phyloP scores from a whole-genome alignment of 148 eudicot species.

The Gaultheria prostrata region DNA sequence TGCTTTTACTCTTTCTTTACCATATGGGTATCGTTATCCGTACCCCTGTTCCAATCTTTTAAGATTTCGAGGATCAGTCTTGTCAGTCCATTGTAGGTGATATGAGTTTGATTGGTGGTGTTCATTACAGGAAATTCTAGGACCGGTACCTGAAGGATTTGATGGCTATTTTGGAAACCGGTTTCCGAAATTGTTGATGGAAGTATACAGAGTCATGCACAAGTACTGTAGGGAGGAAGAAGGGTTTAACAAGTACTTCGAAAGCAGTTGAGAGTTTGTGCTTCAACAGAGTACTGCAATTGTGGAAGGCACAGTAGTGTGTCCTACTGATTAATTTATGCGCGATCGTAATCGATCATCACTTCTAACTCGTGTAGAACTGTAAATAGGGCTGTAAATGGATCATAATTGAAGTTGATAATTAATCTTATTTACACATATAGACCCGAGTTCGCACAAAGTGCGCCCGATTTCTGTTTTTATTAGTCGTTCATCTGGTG shows the following conservation, averaged over 20 bases:
- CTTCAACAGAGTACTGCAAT: not conserved
- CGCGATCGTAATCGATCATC: not conserved
- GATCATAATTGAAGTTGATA: not conserved
- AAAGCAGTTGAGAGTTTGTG: slow-evolving; percentile 26
- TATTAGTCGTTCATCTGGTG: not conserved
- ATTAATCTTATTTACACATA: not conserved
- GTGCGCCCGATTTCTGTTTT: no score
- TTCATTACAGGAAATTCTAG: slow-evolving; percentile 57
- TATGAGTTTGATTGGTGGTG: slow-evolving; percentile 13
- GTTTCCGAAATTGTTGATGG: slow-evolving; percentile 75
- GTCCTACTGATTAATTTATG: not conserved
- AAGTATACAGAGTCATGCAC: slow-evolving; percentile 67
- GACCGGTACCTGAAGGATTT: slow-evolving; percentile 86
- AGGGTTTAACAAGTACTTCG: slow-evolving; percentile 60
- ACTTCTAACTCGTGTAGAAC: not conserved
- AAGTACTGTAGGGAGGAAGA: slow-evolving; percentile 64
- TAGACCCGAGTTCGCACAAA: not conserved
- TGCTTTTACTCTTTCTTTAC: not conserved
- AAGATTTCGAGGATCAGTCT: not conserved
- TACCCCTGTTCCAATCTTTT: not conserved
- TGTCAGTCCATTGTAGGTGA: not conserved
- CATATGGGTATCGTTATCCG: not conserved
- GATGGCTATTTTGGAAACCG: slow-evolving; percentile 67
- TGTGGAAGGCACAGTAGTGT: not conserved
- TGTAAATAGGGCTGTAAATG: slow-evolving; percentile 16